These are phyloP conservation scores for Candolleomyces eurysporus DNA, from an alignment of 768 basidiomycete species.

Conservation along the genomic window DNA sequence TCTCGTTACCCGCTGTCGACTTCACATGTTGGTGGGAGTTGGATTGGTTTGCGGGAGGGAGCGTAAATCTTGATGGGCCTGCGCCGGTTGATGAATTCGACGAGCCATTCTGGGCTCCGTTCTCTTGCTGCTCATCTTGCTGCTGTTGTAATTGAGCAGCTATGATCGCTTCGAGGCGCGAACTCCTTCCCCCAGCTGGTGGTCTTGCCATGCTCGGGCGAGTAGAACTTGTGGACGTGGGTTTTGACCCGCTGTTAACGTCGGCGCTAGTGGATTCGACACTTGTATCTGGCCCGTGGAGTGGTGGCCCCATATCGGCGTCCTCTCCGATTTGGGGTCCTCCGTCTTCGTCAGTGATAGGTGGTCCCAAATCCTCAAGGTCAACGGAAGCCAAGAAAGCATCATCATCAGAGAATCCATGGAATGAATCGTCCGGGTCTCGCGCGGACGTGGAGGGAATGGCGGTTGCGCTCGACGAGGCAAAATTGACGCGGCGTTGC, in stretches of 20 bases:
- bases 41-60: neutral
- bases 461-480: neutral
- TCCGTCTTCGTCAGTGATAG: slow-evolving; percentile 41
- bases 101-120: neutral
- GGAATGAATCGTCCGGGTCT: slow-evolving; percentile 39
- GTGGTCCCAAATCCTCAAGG: slow-evolving; percentile 42
- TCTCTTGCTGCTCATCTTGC: neutral
- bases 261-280: slow-evolving; percentile 4
- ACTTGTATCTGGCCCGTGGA: slow-evolving; percentile 43
- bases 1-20: slow-evolving; percentile 22
- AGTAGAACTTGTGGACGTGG: neutral
- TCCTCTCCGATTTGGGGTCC: slow-evolving; percentile 44
- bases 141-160: slow-evolving; percentile 7
- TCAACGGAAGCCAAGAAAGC: slow-evolving; percentile 60
- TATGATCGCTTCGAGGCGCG: slow-evolving; percentile 9
- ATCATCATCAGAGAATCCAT: slow-evolving; percentile 65
- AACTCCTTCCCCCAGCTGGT: neutral
- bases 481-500: neutral
- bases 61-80: neutral
- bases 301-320: slow-evolving; percentile 31
- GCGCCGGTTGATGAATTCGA: neutral
- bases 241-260: neutral
- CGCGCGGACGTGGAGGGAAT: slow-evolving; percentile 4
- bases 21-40: slow-evolving; percentile 10
- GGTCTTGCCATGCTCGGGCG: neutral